Base-by-base conservation (phyloP, 78 protist species). In the Creolimax fragrantissima region DNA sequence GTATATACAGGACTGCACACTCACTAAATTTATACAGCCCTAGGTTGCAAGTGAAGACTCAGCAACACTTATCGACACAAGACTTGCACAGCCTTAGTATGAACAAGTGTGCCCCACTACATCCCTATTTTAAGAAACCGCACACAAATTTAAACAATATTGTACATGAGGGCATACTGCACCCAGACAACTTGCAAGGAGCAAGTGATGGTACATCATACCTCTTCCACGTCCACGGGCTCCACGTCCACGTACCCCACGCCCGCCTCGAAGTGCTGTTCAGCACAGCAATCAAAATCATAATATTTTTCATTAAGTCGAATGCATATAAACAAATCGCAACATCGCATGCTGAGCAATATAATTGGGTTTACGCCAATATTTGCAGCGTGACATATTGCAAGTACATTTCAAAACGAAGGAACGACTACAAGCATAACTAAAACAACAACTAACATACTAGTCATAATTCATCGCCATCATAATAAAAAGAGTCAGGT, bases 221-320 rank as follows among this genome's bases (percentile, higher is more conserved):
- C 89, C 95, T 39, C 94, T 45, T 4, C 94, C 42, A 11, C 95
- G 24, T 41, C 93, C 92, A 4, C 86, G 91, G 42, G 86, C 36
- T 66, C 93, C 94, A 4, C 95, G 93, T 5, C 94, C 93, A 36
- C 93, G 88, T 44, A 92, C 43, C 6, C 45, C 90, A 41, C 91
- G 45, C 3, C 91, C 67, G 35, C 5, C 81, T n/a, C 44, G 93
- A 17, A 89, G 36, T 42, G 84, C 89, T 43, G 6, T 6, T 37
- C 74, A 5, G 3, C 11, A 24, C 11, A 58, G 11, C 2, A 17
- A 58, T 24, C 74, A 17, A 58, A 58, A 58, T 24, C 74, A 58
- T 32, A 58, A 24, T 32, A 58, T 58, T 58, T 58, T 24, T 32
- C 74, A 58, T 24, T 58, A 32, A 17, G 74, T 58, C 74, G 24